Evolutionary conservation across 225 moss, liverwort and hornwort species (phyloP), one percentile per base, ranked within the genome.

Genomic region (Pseudisothecium myosuroides): DNA sequence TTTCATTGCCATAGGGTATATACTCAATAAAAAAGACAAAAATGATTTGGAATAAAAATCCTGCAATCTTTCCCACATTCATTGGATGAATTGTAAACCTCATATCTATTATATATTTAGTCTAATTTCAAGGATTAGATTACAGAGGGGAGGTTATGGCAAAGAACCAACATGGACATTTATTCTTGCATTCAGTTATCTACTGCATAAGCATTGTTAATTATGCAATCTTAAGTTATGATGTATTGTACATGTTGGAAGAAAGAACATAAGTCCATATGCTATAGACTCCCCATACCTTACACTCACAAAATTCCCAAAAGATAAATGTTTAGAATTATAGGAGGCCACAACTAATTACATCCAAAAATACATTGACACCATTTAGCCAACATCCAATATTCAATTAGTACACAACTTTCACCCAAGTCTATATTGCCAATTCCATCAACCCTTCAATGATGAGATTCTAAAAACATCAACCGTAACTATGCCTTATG

Each of bases 211-310:
- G 17, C 2, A 4, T 34, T 34, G 64, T 64, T 64, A 9, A 64
- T 64, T 64, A 34, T 17, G 5, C 8, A 64, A 64, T 9, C 17
- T 32, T 32, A 9, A 17, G 32, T 9, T 68, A 22, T n/a, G n/a
- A 68, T 0, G 2, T 2, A 68, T 0, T 0, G 2, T 2, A 68
- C 0, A 68, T 0, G 23, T 22, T 68, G 7, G 13, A n/a, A 13
- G 21, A n/a, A 21, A 37, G 4, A 21, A 12, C 7, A n/a, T 12
- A 68, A n/a, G 13, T n/a, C 7, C 7, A 22, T 22, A 67, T n/a
- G 4, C 21, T 68, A n/a, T 1, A 68, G 7, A 37, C 12, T 67
- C 2, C 67, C n/a, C 22, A n/a, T 21, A 4, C 7, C n/a, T 22
- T 67, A 37, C 10, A n/a, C 12, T 20, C 21, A 20, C 37, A 11